These are phyloP conservation scores for Stemphylium lycopersici DNA, from an alignment of 2,329 filamentous ascomycete genomes.

Conservation along the genomic window DNA sequence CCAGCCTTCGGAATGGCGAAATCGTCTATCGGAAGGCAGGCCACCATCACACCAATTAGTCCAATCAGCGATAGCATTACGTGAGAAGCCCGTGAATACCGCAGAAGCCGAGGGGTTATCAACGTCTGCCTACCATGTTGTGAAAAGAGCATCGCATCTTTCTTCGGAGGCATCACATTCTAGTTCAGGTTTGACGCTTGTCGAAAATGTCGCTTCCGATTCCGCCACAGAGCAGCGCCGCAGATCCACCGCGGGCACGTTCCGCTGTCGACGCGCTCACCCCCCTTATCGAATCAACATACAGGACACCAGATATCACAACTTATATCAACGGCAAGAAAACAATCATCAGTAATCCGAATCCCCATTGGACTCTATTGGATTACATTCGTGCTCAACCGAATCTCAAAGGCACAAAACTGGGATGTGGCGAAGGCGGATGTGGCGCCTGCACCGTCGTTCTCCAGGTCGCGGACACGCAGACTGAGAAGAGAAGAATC, in stretches of 20 bases:
- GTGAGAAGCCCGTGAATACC: constrained; percentile 18
- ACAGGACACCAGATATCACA: constrained; percentile 72
- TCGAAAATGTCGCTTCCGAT: constrained; percentile 38
- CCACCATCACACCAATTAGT: neutral
- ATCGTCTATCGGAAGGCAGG: constrained; percentile 4
- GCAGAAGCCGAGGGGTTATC: constrained; percentile 25
- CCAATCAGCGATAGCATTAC: constrained; percentile 34
- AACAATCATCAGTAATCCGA: constrained; percentile 80
- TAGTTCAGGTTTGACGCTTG: neutral
- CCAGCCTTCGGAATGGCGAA: constrained; percentile 5
- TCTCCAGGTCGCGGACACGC: constrained; percentile 57
- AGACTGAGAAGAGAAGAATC: constrained; percentile 78
- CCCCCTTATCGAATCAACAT: constrained; percentile 74
- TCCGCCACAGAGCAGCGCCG: constrained; percentile 38
- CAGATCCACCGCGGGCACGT: constrained; percentile 30
- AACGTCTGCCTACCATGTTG: constrained; percentile 4
- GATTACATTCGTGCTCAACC: constrained; percentile 82
- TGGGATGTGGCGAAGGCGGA: constrained; percentile 93
- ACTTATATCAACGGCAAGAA: constrained; percentile 94
- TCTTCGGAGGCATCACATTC: neutral
- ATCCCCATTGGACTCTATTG: constrained; percentile 87
- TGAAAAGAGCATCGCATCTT: constrained; percentile 1
- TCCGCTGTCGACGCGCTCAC: constrained; percentile 56
- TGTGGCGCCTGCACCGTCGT: constrained; percentile 94
- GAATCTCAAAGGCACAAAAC: constrained; percentile 93